These are phyloP conservation scores for Malassezia furfur DNA, from an alignment of 1,284 basidiomycete genomes.

Conservation along the genomic window DNA sequence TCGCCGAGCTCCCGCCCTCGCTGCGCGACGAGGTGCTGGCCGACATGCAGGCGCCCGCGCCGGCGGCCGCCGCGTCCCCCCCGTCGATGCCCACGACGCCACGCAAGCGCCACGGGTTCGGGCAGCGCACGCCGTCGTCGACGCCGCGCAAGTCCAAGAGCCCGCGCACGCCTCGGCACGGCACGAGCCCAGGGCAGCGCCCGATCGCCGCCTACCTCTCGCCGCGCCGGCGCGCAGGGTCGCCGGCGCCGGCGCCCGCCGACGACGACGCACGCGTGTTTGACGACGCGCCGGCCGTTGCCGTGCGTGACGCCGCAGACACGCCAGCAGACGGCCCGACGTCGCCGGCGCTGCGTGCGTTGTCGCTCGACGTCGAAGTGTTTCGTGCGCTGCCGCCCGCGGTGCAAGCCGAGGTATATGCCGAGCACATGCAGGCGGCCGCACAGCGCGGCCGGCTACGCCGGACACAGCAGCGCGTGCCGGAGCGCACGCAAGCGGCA, in stretches of 20 bases:
- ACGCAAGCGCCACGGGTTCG: not conserved
- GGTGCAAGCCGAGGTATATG: constrained; percentile 28
- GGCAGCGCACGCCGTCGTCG: constrained; percentile 4
- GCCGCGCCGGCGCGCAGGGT: not conserved
- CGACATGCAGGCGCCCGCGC: not conserved
- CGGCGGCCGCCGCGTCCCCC: not conserved
- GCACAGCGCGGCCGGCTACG: constrained; percentile 18
- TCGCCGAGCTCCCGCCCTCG: constrained; percentile 32
- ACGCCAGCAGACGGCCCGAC: not conserved
- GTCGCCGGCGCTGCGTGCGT: not conserved
- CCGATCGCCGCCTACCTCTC: not conserved
- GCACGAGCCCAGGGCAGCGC: not conserved
- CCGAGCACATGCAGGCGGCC: constrained; percentile 19
- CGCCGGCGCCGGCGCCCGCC: too few relatives aligned
- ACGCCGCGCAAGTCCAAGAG: not conserved
- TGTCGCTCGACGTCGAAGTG: constrained; percentile 35
- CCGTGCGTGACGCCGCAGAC: not conserved
- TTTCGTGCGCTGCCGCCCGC: constrained; percentile 29
- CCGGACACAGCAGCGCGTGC: constrained; percentile 12
- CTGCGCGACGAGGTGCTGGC: constrained; percentile 34
- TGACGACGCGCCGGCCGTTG: not conserved
- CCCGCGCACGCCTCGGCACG: not conserved
- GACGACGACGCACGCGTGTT: not conserved
- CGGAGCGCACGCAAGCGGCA: constrained; percentile 22
- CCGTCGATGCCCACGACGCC: not conserved